Conservation (phyloP, 192 early-diverging fungal species). For the Spizellomyces punctatus region DNA sequence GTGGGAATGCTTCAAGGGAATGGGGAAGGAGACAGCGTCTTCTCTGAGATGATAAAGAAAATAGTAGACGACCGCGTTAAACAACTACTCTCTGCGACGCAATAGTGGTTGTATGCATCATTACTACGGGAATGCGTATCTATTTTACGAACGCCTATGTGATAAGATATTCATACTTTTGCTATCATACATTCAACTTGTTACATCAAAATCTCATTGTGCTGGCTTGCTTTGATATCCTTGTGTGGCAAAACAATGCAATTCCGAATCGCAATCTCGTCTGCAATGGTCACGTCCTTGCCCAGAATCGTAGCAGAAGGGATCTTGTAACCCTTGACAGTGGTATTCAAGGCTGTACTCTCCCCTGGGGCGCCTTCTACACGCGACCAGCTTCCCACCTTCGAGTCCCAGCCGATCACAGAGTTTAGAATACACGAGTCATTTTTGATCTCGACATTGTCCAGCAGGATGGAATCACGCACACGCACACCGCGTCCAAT, state of each 20-base stretch:
- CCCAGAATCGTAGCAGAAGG: constrained; percentile 91
- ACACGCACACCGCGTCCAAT: constrained; percentile 93
- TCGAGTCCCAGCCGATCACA: constrained; percentile 92
- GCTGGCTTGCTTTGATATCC: constrained; percentile 85
- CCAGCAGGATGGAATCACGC: constrained; percentile 90
- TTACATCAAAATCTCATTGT: constrained; percentile 95
- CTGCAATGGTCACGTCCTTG: constrained; percentile 88
- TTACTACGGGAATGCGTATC: too few species aligned
- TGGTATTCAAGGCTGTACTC: constrained; percentile 67
- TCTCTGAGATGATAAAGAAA: constrained; percentile 20
- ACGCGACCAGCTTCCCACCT: constrained; percentile 91
- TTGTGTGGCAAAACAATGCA: constrained; percentile 98
- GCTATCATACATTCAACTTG: too few species aligned
- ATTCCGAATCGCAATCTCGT: constrained; percentile 94
- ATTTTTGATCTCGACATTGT: constrained; percentile 88
- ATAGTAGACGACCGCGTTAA: constrained; percentile 30
- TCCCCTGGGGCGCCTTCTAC: constrained; percentile 87
- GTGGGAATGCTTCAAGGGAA: constrained; percentile 12
- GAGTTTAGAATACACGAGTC: constrained; percentile 85
- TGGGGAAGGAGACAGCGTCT: constrained; percentile 7
- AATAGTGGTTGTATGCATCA: neutral
- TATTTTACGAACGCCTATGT: too few species aligned
- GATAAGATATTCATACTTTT: too few species aligned
- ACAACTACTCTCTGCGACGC: constrained; percentile 1
- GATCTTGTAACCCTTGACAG: constrained; percentile 85